Evolutionary conservation across 2,329 filamentous ascomycete genomes (phyloP), one percentile per base, ranked within the genome.

Genomic region (Alternaria viburni): DNA sequence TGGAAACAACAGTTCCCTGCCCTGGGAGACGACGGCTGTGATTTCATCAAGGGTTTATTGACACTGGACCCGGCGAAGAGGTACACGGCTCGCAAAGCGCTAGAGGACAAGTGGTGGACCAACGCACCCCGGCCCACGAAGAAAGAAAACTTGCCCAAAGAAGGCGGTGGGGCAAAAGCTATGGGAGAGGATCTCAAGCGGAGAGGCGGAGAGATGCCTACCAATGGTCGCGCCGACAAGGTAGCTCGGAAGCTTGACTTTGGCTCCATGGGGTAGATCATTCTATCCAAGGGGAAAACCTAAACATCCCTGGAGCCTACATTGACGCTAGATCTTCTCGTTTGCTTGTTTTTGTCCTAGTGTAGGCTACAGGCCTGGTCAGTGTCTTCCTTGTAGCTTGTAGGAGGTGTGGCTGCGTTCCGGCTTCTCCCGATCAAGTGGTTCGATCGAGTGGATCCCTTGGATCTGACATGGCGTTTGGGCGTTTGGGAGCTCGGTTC

Each of bases 21-120:
- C 11, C 88, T 95, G 10, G 96, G 95, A 21, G 82, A 89, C 10
- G 88, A 93, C 54, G 96, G 96, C 46, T 93, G 96, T 28, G 94
- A 98, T 78, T 82, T 99, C 63, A 85, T 99, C 54, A 92, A 96
- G 85, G 89, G 88, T 69, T 97, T 96, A 81, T 85, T 97, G 65
- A 86, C 87, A 12, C 86, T 98, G 65, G 93, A 99, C 81, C 96
- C 96, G n/a, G 88, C 89, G 75, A 93, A 91, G 80, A 86, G 96
- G 62, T 90, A 93, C 72, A 93, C 90, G 0, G 93, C 94, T 0
- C 85, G 87, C 36, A 88, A 92, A 66, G 90, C 96, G 77, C 85
- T 99, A 59, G 85, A 89, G 77, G 94, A 98, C 78, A 83, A 86
- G 51, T 99, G 93, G 90, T 99, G 95, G 93, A 88, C 87, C 44